Percentiles rank a stretch among this genome's conserved stretches.
phyloP scores from a whole-genome alignment of 495 filamentous ascomycete genomes.

The Aspergillus affinis region DNA sequence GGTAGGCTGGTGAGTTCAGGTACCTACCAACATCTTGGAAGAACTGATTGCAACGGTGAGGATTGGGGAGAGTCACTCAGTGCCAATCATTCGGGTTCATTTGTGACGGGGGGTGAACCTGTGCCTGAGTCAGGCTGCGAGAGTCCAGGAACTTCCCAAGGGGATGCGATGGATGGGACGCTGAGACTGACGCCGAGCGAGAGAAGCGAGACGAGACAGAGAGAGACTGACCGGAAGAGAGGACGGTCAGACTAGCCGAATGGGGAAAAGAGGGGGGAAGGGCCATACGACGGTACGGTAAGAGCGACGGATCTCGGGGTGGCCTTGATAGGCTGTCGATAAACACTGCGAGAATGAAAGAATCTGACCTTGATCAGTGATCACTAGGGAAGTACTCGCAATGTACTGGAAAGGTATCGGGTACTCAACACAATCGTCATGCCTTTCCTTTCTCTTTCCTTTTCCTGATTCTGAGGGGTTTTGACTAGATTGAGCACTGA shows the following conservation, averaged over 20 bases:
- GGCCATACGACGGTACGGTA: too few relatives aligned
- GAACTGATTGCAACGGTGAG: neutral
- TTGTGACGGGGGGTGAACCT: slow-evolving; percentile 6
- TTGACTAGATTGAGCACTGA: too few relatives aligned
- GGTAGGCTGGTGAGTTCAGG: slow-evolving; percentile 10
- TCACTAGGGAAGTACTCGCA: too few relatives aligned
- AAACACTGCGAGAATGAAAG: too few relatives aligned
- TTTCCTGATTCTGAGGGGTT: too few relatives aligned
- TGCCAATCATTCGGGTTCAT: slow-evolving; percentile 12
- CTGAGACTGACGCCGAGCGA: neutral
- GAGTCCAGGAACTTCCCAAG: slow-evolving; percentile 1
- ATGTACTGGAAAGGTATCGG: neutral
- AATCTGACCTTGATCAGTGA: too few relatives aligned
- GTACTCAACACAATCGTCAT: neutral
- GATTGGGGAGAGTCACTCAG: neutral
- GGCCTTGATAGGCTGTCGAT: slow-evolving; percentile 31
- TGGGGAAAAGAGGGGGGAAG: neutral
- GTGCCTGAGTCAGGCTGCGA: slow-evolving; percentile 15
- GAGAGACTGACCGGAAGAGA: too few relatives aligned
- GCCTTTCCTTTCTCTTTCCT: too few relatives aligned
- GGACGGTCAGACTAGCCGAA: neutral
- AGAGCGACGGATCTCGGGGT: slow-evolving; percentile 1
- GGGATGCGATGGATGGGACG: neutral
- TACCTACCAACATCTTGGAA: slow-evolving; percentile 1
- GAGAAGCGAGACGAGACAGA: neutral